Base-by-base conservation (phyloP, 805 yeast species). In the Schizosaccharomyces cryophilus region DNA sequence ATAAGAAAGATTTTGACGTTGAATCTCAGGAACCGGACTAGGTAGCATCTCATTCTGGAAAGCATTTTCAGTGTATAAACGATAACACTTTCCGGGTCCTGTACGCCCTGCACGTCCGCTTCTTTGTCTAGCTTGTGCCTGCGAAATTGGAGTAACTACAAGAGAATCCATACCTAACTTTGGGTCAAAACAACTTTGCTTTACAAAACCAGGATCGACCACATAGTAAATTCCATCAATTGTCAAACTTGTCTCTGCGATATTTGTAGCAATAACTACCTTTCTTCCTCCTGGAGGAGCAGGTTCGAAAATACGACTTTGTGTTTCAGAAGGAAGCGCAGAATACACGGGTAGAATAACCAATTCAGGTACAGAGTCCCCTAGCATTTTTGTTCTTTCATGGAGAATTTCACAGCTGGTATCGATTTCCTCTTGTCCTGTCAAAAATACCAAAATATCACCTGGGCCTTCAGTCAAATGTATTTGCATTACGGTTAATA, bases 31-130 rank as follows among this genome's bases (percentile, higher is more conserved):
- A 0, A 85, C 81, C 0, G 96, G 87, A 67, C 82, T 83, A 1
- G 79, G 74, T 11, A 84, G 83, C 69, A 93, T 73, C 66, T 90
- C 97, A 65, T 84, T 77, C 64, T 79, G 75, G 66, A 80, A 93
- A 0, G 93, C 82, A 78, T 84, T 77, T 68, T 87, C 86, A 0
- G 98, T 90, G 69, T 81, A 93, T 26, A 93, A 73, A 47, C 99
- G 71, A 67, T 84, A 93, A 71, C 97, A 93, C 69, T 87, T 86
- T 19, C 98, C 98, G 0, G 97, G 96, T 0, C 95, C 89, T 6
- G 95, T 88, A 74, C 98, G 83, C 54, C 98, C 98, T 5, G 97
- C 98, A 74, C 98, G 81, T 69, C 98, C 98, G 0, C 96, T 89
- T 67, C 98, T 77, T 72, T 93, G 98, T 67, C 87, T 89, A 0